Conservation (phyloP, 2,329 filamentous ascomycete genomes). For the Diaporthe ampelina region DNA sequence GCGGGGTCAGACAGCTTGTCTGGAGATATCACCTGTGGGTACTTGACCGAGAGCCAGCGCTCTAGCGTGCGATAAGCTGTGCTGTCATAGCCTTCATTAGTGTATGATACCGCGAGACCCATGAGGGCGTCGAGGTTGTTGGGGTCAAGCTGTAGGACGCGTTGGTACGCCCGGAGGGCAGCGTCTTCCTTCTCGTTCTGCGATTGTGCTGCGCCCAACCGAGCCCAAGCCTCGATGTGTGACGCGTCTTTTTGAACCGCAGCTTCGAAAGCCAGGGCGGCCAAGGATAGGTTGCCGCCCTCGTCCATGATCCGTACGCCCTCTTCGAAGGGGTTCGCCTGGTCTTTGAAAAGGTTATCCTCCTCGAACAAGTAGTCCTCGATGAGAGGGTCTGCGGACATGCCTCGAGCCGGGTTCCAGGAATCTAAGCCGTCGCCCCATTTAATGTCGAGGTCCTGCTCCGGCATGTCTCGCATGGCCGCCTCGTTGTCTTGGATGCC, state of each 20-base stretch:
- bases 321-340: conserved; percentile 90
- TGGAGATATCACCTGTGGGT: conserved; percentile 83
- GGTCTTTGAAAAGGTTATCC: conserved; percentile 88
- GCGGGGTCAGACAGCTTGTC: conserved; percentile 79
- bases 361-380: conserved; percentile 96
- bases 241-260: conserved; percentile 90
- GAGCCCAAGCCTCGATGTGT: conserved; percentile 94
- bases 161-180: conserved; percentile 92
- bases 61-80: conserved; percentile 97
- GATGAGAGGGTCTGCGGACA: conserved; percentile 79
- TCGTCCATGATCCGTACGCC: conserved; percentile 93
- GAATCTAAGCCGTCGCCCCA: conserved; percentile 72
- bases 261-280: conserved; percentile 94
- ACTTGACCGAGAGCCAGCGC: conserved; percentile 96
- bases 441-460: conserved; percentile 66
- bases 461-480: conserved; percentile 78
- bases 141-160: conserved; percentile 88
- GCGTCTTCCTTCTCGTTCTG: conserved; percentile 99
- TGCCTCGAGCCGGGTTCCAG: conserved; percentile 75
- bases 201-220: conserved; percentile 91
- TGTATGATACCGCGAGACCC: conserved; percentile 96
- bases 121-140: conserved; percentile 91
- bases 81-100: conserved; percentile 98
- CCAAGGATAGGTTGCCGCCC: conserved; percentile 93
- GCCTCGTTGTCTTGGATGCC: conserved; percentile 84